A percentile compares a stretch with the other conserved stretches of the same genome.
Conservation (phyloP, 2,329 filamentous ascomycete genomes). For the Pseudophaeomoniella oleicola region DNA sequence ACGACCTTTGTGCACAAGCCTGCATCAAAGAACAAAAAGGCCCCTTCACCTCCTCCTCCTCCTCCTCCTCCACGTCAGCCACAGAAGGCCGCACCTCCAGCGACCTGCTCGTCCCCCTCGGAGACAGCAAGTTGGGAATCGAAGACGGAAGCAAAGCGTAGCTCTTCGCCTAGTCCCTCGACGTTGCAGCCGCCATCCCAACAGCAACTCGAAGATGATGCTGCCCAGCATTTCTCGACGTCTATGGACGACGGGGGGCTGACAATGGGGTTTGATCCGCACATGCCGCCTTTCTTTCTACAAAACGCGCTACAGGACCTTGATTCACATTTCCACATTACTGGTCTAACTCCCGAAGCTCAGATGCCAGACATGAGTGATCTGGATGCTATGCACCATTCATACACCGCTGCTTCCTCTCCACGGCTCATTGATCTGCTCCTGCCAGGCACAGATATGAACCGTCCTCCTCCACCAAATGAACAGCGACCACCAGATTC, state of each 20-base stretch:
- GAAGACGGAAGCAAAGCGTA: background rate
- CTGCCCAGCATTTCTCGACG: background rate
- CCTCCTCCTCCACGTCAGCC: background rate
- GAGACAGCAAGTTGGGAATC: background rate
- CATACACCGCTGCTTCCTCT: conserved; percentile 28
- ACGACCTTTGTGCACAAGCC: conserved; percentile 32
- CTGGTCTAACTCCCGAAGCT: background rate
- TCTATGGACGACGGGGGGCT: background rate
- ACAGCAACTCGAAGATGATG: background rate
- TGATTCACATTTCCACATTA: background rate
- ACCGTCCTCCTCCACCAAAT: conserved; percentile 20
- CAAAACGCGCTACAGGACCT: background rate
- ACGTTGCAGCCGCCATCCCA: background rate
- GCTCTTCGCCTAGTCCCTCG: too few relatives aligned
- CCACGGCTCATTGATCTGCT: conserved; percentile 33
- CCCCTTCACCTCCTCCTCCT: background rate
- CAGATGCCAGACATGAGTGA: background rate
- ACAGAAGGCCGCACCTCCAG: background rate
- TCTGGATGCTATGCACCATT: conserved; percentile 15
- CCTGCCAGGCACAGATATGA: conserved; percentile 33
- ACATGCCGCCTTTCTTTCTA: background rate
- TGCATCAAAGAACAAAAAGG: conserved; percentile 29
- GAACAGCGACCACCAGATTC: conserved; percentile 15
- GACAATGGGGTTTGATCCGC: background rate
- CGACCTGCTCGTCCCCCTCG: too few relatives aligned